phyloP scores from a whole-genome alignment of 306 rosid species.

The Oxytropis ochrocephala region DNA sequence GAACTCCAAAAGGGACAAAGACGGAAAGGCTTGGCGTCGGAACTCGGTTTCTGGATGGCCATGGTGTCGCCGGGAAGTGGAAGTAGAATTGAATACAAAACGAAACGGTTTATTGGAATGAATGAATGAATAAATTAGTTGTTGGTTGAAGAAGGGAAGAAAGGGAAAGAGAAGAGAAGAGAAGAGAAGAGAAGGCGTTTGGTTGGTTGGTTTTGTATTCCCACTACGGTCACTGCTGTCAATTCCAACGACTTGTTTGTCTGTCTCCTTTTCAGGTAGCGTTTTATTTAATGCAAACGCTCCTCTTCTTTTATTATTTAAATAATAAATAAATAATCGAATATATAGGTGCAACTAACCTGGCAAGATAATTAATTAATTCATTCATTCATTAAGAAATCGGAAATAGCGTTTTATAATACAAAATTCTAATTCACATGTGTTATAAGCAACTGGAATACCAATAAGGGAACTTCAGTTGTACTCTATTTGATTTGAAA shows the following conservation, averaged over 20 bases:
- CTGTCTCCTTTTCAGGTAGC: constrained; percentile 34
- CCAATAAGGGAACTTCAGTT: no score
- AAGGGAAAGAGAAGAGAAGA: no score
- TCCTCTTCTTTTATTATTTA: neutral
- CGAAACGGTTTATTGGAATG: neutral
- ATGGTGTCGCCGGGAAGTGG: constrained; percentile 21
- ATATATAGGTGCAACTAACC: neutral
- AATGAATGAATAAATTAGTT: neutral
- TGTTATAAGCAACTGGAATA: no score
- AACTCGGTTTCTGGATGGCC: constrained; percentile 49
- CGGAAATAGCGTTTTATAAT: neutral
- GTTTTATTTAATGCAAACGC: constrained; percentile 34
- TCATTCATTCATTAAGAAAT: no score
- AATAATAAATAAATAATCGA: neutral
- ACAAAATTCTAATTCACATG: no score
- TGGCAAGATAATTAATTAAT: neutral
- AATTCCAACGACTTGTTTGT: neutral
- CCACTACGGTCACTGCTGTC: neutral
- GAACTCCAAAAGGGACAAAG: constrained; percentile 83
- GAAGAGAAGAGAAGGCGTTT: neutral
- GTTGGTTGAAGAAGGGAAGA: neutral
- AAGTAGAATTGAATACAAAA: neutral
- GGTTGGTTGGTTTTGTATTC: neutral
- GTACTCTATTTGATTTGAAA: no score
- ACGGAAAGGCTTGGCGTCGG: constrained; percentile 46